Percentiles rank a stretch among this genome's conserved stretches.
Evolutionary conservation across 2,329 filamentous ascomycete species (phyloP).

Genomic region (Ascosphaera apis): DNA sequence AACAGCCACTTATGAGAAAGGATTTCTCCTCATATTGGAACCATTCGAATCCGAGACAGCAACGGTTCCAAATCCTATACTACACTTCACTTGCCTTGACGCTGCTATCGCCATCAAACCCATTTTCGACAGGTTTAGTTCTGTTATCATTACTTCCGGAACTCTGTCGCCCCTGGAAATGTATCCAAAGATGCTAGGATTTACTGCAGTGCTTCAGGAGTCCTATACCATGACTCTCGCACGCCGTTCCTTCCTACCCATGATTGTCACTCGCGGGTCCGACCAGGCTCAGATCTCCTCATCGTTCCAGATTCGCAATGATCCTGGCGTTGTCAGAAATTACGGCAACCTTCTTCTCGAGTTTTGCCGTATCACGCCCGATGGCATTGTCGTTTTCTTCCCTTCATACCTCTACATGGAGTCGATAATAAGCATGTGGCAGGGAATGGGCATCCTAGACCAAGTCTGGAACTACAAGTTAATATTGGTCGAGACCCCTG

Average conservation of each 20-base stretch:
- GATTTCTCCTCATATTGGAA: slow-evolving; percentile 88
- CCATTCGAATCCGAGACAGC: slow-evolving; percentile 90
- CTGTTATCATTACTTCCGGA: slow-evolving; percentile 93
- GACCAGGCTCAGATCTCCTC: slow-evolving; percentile 88
- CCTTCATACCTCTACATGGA: slow-evolving; percentile 99
- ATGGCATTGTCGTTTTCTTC: slow-evolving; percentile 98
- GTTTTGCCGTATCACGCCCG: slow-evolving; percentile 86
- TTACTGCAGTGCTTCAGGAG: slow-evolving; percentile 78
- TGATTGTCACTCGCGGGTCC: slow-evolving; percentile 89
- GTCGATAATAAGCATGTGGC: slow-evolving; percentile 97
- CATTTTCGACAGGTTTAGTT: slow-evolving; percentile 91
- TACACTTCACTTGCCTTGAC: slow-evolving; percentile 92
- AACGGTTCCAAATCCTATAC: slow-evolving; percentile 84
- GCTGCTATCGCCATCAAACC: slow-evolving; percentile 95
- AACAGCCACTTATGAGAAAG: slow-evolving; percentile 89
- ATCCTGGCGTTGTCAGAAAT: slow-evolving; percentile 89
- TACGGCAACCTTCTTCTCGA: slow-evolving; percentile 86
- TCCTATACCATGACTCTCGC: slow-evolving; percentile 96
- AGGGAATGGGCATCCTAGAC: slow-evolving; percentile 92
- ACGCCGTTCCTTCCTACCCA: slow-evolving; percentile 80
- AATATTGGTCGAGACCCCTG: slow-evolving; percentile 90
- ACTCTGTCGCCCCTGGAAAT: slow-evolving; percentile 95
- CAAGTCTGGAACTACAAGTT: slow-evolving; percentile 98
- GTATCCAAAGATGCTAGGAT: slow-evolving; percentile 97
- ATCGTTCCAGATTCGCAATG: slow-evolving; percentile 84